Base-by-base conservation (phyloP, 208 protist species). In the Trypanosoma platydactyli region DNA sequence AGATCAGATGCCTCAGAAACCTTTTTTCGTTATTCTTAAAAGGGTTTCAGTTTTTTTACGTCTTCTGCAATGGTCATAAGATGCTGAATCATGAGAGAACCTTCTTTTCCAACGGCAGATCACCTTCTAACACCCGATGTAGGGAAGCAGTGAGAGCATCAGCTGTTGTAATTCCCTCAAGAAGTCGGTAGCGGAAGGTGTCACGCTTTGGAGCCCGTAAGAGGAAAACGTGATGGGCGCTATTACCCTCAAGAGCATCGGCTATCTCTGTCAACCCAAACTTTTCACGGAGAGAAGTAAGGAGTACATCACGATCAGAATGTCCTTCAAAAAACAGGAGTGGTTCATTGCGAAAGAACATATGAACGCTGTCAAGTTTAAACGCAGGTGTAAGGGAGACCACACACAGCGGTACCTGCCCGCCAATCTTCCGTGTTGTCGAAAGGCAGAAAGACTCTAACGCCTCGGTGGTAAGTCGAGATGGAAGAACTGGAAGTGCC, bases 291-390 rank as follows among this genome's bases (percentile, higher is more conserved):
- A 76, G 63, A 33, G 56, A 16, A 15, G 5, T 40, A 25, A 69
- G 22, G 45, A 71, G 30, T 9, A 63, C 46, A 27, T 64, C 63
- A 30, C 52, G 55, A 24, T 71, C 63, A 0, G 20, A 20, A n/a
- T 64, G 27, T 1, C 68, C 80, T 59, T 94, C 74, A 24, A 94
- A 80, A 68, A 94, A 90, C 29, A 91, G 22, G n/a, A 94, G 42
- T 18, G 88, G 79, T 46, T 94, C 84, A 58, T 80, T 70, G 20
- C 62, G 30, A 51, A 88, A 91, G 30, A 40, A 42, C 29, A 30
- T 29, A 52, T 84, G 64, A 16, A 88, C 64, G 5, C 38, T 15
- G 11, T 73, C 53, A 24, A 91, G 63, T n/a, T 61, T 13, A 20
- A 83, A 69, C 6, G n/a, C 57, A 11, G 62, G 51, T 16, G 70